Conservation (phyloP, 331 rosid genomes). For the Quercus tomentella region DNA sequence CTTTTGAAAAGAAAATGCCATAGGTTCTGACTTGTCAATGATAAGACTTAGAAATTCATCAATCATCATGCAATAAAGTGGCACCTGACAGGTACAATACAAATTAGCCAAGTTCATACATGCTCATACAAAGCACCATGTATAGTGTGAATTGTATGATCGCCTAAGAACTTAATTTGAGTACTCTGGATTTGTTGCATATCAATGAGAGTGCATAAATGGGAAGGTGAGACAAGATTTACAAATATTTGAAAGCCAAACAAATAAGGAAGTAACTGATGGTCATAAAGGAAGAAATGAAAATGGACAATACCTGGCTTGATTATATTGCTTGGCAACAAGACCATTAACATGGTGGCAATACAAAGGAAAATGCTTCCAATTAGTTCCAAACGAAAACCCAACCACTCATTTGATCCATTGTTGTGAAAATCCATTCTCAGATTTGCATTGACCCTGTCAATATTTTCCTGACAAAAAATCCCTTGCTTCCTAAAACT, state of each 20-base stretch:
- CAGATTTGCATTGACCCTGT: slow-evolving; percentile 63
- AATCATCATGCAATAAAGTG: no score
- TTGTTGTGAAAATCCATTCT: slow-evolving; percentile 88
- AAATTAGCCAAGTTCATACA: no score
- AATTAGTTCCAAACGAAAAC: slow-evolving; percentile 77
- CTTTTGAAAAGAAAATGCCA: not conserved
- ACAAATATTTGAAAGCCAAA: not conserved
- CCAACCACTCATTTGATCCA: slow-evolving; percentile 90
- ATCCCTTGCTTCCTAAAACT: slow-evolving; percentile 49
- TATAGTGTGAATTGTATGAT: no score
- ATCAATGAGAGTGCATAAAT: no score
- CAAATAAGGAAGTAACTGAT: not conserved
- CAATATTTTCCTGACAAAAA: slow-evolving; percentile 55
- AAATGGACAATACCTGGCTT: slow-evolving; percentile 56
- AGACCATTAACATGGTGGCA: slow-evolving; percentile 75
- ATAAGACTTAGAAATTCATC: no score
- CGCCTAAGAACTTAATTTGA: no score
- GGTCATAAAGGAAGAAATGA: not conserved
- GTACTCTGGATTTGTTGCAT: no score
- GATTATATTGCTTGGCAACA: slow-evolving; percentile 68
- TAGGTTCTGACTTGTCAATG: no score
- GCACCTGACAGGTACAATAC: no score
- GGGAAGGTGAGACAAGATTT: no score
- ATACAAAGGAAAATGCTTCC: slow-evolving; percentile 68
- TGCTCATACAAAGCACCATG: no score